phyloP scores from a whole-genome alignment of 2,329 filamentous ascomycete species.

The Paraphoma sp. region DNA sequence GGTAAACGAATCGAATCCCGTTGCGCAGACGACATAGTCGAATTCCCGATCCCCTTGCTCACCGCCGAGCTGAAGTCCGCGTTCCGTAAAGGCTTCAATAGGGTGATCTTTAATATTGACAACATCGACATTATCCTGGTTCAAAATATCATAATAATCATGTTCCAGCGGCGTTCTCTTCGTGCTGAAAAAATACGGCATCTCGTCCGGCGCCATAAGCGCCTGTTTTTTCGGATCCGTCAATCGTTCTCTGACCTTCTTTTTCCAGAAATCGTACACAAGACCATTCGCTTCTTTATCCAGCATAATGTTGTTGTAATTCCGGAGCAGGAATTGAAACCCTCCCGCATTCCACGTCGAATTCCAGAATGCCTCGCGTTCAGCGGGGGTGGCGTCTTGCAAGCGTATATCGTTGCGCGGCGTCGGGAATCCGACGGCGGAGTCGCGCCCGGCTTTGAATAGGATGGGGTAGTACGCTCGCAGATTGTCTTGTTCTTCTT shows the following conservation, averaged over 20 bases:
- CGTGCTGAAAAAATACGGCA: constrained; percentile 51
- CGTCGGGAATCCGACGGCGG: constrained; percentile 24
- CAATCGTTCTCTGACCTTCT: constrained; percentile 46
- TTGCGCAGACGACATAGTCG: constrained; percentile 60
- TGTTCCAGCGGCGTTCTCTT: constrained; percentile 48
- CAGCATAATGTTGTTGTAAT: constrained; percentile 42
- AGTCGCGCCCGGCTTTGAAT: constrained; percentile 17
- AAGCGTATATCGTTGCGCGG: constrained; percentile 8
- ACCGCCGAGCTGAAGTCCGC: constrained; percentile 57
- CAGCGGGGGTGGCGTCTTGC: constrained; percentile 19
- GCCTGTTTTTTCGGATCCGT: constrained; percentile 48
- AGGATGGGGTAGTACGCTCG: constrained; percentile 36
- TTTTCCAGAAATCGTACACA: constrained; percentile 58
- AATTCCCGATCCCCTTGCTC: constrained; percentile 58
- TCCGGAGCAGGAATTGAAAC: constrained; percentile 45
- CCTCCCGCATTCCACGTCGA: constrained; percentile 45
- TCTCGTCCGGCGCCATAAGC: constrained; percentile 49
- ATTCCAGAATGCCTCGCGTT: constrained; percentile 24
- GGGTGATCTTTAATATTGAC: constrained; percentile 47
- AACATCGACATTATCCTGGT: constrained; percentile 56
- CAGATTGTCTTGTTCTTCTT: constrained; percentile 24
- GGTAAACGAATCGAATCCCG: constrained; percentile 52
- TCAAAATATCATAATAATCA: constrained; percentile 50
- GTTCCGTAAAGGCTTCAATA: constrained; percentile 56
- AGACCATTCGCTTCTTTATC: constrained; percentile 48